Conservation (phyloP, 768 basidiomycete species). For the Mycena rosella region DNA sequence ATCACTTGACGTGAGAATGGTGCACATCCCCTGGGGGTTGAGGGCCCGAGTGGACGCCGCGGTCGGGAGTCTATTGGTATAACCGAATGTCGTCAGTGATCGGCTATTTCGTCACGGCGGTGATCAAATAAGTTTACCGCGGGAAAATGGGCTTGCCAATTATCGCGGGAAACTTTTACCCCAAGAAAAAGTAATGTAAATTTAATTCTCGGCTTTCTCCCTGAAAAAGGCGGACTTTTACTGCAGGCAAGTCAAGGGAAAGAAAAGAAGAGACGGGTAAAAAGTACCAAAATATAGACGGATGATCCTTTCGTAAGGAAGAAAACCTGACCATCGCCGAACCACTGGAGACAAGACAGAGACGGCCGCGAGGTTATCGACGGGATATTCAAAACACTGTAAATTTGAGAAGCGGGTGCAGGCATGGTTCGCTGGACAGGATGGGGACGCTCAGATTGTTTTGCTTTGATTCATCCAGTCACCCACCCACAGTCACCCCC, state of each 20-base stretch:
- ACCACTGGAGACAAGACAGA: conserved; percentile 75
- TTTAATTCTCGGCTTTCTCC: no score
- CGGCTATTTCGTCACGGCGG: not conserved
- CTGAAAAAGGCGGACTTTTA: no score
- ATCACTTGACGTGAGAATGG: conserved; percentile 51
- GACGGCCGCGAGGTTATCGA: conserved; percentile 74
- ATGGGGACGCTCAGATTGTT: not conserved
- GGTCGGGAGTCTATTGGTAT: conserved; percentile 79
- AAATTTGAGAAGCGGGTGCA: conserved; percentile 42
- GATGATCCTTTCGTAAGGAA: conserved; percentile 75
- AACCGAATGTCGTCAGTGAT: not conserved
- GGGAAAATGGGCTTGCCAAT: no score
- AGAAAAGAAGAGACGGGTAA: not conserved
- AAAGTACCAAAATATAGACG: conserved; percentile 79
- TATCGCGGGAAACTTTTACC: no score
- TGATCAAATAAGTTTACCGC: no score
- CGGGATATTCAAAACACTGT: conserved; percentile 69
- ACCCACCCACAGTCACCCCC: no score
- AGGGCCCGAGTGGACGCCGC: conserved; percentile 47
- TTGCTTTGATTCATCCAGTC: not conserved
- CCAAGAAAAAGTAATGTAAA: no score
- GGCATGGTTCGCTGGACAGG: not conserved
- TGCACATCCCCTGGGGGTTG: conserved; percentile 43
- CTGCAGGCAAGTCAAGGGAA: no score
- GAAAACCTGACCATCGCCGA: conserved; percentile 78